Conservation (phyloP, 164 flowering plant genomes). For the Saururus chinensis region DNA sequence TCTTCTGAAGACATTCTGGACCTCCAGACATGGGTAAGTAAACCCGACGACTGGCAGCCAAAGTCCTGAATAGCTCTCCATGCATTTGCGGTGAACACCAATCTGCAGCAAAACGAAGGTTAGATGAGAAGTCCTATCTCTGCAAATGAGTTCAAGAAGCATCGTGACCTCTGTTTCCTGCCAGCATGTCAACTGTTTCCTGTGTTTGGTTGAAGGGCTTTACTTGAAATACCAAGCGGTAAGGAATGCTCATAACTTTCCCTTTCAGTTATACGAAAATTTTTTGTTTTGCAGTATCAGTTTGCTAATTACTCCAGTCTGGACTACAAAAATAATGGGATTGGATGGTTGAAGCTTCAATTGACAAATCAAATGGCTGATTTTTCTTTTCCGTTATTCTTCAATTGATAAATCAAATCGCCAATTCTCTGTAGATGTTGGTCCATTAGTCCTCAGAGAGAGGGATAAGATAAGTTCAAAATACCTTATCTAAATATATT, state of each 20-base stretch:
- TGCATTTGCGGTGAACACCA: slow-evolving; percentile 83
- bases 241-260: slow-evolving; percentile 64
- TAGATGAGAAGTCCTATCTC: not conserved
- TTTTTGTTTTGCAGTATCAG: too few species aligned
- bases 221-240: slow-evolving; percentile 58
- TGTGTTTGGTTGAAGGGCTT: slow-evolving; percentile 36
- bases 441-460: too few species aligned
- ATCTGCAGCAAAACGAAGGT: slow-evolving; percentile 79
- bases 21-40: slow-evolving; percentile 64
- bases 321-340: too few species aligned
- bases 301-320: too few species aligned
- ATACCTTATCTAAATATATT: too few species aligned
- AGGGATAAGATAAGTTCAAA: too few species aligned
- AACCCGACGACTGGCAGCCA: slow-evolving; percentile 66
- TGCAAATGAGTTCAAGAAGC: not conserved
- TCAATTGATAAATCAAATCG: slow-evolving; percentile 24
- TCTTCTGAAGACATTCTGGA: slow-evolving; percentile 43
- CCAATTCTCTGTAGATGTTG: not conserved
- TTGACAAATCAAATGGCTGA: slow-evolving; percentile 67
- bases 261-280: too few species aligned
- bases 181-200: not conserved
- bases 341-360: too few species aligned
- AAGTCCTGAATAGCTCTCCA: slow-evolving; percentile 60
- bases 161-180: not conserved
- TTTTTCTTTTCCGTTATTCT: slow-evolving; percentile 54